These are phyloP conservation scores for Aureobasidium namibiae DNA, from an alignment of 2,329 filamentous ascomycete species.

Conservation along the genomic window DNA sequence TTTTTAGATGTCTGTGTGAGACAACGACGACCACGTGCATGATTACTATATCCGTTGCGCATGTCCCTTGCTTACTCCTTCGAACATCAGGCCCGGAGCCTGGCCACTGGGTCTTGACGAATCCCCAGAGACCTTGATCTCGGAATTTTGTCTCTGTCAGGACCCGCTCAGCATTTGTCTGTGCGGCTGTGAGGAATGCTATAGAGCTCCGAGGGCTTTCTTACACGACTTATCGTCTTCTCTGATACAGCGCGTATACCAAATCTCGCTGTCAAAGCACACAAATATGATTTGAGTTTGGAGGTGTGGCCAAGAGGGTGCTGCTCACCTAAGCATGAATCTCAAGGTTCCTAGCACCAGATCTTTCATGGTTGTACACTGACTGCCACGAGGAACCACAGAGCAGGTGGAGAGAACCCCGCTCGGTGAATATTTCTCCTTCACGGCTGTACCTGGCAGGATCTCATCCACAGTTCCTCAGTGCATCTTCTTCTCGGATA, in stretches of 20 bases:
- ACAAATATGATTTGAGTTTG: not conserved
- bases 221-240: not conserved
- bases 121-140: not conserved
- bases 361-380: not conserved
- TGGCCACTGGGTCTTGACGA: not conserved
- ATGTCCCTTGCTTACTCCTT: not conserved
- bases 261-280: not conserved
- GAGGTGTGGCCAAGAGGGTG: not conserved
- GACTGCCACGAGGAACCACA: not conserved
- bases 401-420: not conserved
- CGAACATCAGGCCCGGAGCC: not conserved
- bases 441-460: not conserved
- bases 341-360: not conserved
- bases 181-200: not conserved
- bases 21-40: not conserved
- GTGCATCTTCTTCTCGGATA: not conserved
- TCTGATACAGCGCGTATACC: not conserved
- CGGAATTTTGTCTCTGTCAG: not conserved
- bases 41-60: not conserved
- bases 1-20: not conserved
- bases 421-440: not conserved
- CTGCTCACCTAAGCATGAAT: not conserved
- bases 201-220: not conserved
- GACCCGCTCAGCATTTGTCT: not conserved
- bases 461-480: not conserved